Evolutionary conservation across 805 yeast genomes (phyloP).

Genomic region (Cyberlindnera xylosilytica): DNA sequence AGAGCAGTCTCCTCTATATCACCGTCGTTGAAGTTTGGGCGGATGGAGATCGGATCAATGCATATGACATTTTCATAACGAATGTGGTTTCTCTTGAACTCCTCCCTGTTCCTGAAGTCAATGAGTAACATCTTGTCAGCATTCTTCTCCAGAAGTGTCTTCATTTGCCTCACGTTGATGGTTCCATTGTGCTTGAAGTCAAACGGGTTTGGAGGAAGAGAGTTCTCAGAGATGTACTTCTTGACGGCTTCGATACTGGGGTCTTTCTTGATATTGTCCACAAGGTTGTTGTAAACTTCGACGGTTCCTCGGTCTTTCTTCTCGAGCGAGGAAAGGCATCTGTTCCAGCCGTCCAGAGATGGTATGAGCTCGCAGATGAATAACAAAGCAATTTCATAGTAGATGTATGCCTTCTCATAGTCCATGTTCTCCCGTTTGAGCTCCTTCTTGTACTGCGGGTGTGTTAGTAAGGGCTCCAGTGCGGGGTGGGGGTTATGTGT

Average conservation of each 20-base stretch:
- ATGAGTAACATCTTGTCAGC: slow-evolving; percentile 47
- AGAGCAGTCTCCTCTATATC: slow-evolving; percentile 65
- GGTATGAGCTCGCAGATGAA: slow-evolving; percentile 11
- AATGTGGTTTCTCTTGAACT: slow-evolving; percentile 64
- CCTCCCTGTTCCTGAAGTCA: slow-evolving; percentile 64
- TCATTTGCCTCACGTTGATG: slow-evolving; percentile 16
- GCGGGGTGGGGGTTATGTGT: background rate
- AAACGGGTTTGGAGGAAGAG: slow-evolving; percentile 9
- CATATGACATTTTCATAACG: slow-evolving; percentile 57
- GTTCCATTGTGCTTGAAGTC: slow-evolving; percentile 16
- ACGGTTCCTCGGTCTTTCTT: slow-evolving; percentile 1
- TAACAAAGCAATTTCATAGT: slow-evolving; percentile 10
- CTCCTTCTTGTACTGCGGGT: slow-evolving; percentile 14
- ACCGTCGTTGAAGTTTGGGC: slow-evolving; percentile 49
- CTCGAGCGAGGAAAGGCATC: background rate
- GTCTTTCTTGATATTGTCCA: slow-evolving; percentile 3
- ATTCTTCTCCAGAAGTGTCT: slow-evolving; percentile 13
- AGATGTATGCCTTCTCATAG: slow-evolving; percentile 17
- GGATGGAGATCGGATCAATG: slow-evolving; percentile 67
- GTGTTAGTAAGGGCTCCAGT: slow-evolving; percentile 9
- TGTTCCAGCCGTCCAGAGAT: slow-evolving; percentile 4
- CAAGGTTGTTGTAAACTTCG: slow-evolving; percentile 3
- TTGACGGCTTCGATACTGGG: slow-evolving; percentile 5
- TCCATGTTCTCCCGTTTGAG: slow-evolving; percentile 9
- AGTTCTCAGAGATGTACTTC: slow-evolving; percentile 5